Evolutionary conservation across 2,329 filamentous ascomycete species (phyloP).

Genomic region (Exophiala oligosperma): DNA sequence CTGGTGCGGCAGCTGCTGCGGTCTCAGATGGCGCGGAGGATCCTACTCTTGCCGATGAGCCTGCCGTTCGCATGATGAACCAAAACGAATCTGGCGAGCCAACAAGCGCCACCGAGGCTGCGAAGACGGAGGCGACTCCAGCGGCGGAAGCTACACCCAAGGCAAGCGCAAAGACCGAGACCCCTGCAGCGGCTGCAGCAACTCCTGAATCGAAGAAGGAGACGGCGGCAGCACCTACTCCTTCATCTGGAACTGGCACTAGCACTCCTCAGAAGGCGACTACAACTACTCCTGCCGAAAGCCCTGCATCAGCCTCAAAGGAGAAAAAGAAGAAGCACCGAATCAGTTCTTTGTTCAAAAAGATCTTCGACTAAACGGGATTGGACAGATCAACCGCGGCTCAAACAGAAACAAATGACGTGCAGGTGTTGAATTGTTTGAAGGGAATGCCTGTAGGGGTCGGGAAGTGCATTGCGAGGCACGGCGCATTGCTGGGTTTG

Average conservation of each 20-base stretch:
- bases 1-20: slow-evolving; percentile 18
- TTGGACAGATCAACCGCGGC: background rate
- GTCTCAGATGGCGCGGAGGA: slow-evolving; percentile 28
- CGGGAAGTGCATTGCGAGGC: slow-evolving; percentile 21
- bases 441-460: background rate
- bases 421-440: background rate
- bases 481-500: slow-evolving; percentile 21
- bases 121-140: slow-evolving; percentile 4
- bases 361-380: slow-evolving; percentile 47
- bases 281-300: slow-evolving; percentile 32
- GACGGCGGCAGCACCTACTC: slow-evolving; percentile 1
- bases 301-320: slow-evolving; percentile 34
- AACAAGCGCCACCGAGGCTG: slow-evolving; percentile 10
- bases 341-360: slow-evolving; percentile 63
- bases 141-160: slow-evolving; percentile 7
- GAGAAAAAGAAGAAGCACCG: slow-evolving; percentile 69
- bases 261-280: slow-evolving; percentile 25
- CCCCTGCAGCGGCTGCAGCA: slow-evolving; percentile 5
- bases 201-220: slow-evolving; percentile 23
- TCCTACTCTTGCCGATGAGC: slow-evolving; percentile 26
- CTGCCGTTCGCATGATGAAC: slow-evolving; percentile 26
- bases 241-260: slow-evolving; percentile 5
- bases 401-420: background rate
- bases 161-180: slow-evolving; percentile 9
- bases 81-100: slow-evolving; percentile 22